Evolutionary conservation across 441 rosid species (phyloP), one percentile per base, ranked within the genome.

Genomic region (Gossypium laxum): DNA sequence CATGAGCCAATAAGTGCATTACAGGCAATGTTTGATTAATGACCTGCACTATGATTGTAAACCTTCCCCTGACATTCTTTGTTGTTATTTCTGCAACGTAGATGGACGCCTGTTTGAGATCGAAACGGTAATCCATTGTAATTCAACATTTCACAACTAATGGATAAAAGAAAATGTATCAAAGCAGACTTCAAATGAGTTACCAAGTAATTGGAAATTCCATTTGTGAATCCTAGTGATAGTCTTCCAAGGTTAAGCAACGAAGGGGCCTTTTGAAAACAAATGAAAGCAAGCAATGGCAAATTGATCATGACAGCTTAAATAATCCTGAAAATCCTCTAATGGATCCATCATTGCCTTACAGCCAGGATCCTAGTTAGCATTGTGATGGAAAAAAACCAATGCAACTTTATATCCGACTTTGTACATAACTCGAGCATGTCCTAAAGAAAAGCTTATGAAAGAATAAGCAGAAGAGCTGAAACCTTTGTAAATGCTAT

Each of bases 61-160:
- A 72, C 51, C 48, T 34, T 51, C 84, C 84, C 24, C 79, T 41
- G 47, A 80, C 66, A 11, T 76, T 48, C 73, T 75, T 80, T 18
- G 81, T 83, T 54, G 84, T 47, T 61, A 83, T 78, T 75, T 83
- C 84, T 45, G 79, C 77, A 38, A 78, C 52, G 47, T 80, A 80
- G 34, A 80, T 62, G 34, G 84, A 77, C n/a, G 67, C 79, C 81
- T 79, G 69, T 65, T 47, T 3, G 26, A 59, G 19, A n/a, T 57
- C 43, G 0, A 69, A 5, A 12, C 2, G 0, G 1, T 30, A 1
- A 54, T 48, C 43, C 43, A 50, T 6, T 5, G 14, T 26, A 66
- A 26, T 1, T 22, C 21, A 3, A 18, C 38, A 11, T 21, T 3
- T 51, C 2, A 61, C 19, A 51, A 19, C 2, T 21, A 43, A 2